Evolutionary conservation across 371 early-diverging fungal species (phyloP), one percentile per base, ranked within the genome.

Genomic region (Polyrhizophydium stewartii): DNA sequence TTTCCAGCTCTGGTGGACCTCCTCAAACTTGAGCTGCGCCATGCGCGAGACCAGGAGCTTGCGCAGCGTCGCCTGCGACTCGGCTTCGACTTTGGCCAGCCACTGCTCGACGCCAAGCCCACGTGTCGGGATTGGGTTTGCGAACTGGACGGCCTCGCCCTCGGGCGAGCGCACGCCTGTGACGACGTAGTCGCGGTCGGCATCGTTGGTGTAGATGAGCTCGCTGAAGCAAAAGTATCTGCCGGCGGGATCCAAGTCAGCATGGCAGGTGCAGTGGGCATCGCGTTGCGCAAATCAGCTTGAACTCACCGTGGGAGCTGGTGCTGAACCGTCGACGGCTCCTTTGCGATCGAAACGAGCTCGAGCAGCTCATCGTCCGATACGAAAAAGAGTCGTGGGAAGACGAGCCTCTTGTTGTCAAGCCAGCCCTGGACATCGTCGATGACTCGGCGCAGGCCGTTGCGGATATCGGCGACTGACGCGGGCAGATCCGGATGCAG

Each of bases 361-460:
- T 46, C 51, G 12, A 63, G 30, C n/a, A 63, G 33, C 49, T 63
- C 63, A 25, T 63, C 63, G 31, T 63, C 63, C 19, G 63, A 37
- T 17, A 58, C 38, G 47, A 60, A 63, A 33, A 58, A 63, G 9
- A 63, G 45, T 7, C 63, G 57, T 17, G 63, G 63, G 47, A 63
- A 63, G 25, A 32, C 35, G 22, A 63, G 30, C 24, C 63, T 35
- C 55, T 58, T 58, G 35, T 57, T 57, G 51, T 63, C 63, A 9
- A 63, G 51, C 63, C 63, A 63, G 25, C 58, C 58, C 40, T 63
- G 63, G 32, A 63, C 51, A 45, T 63, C 63, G 22, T 58, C 59
- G 43, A 59, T 41, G 24, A 63, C 24, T 5, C 43, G 46, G 58
- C 37, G 38, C 17, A 63, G 55, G 21, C 35, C 60, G 45, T 16